Percentiles rank a stretch among this genome's conserved stretches.
Conservation (phyloP, 345 rosid species). For the Triadica sebifera region DNA sequence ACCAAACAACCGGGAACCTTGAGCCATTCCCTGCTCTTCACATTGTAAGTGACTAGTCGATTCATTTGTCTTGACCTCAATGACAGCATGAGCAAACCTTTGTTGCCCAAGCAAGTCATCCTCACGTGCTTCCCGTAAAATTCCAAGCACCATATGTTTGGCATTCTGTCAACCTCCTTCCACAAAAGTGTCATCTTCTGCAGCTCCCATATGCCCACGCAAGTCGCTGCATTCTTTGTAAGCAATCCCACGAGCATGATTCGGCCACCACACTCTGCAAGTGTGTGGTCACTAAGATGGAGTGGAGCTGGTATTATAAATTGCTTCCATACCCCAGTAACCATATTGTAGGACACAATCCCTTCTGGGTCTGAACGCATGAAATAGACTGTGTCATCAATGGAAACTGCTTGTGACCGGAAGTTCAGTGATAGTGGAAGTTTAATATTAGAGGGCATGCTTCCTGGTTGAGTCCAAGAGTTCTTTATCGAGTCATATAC, state of each 20-base stretch:
- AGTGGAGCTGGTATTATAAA: constrained; percentile 68
- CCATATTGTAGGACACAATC: constrained; percentile 71
- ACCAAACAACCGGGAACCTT: constrained; percentile 81
- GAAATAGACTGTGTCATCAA: constrained; percentile 63
- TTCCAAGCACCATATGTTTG: constrained; percentile 99
- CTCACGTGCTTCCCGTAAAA: constrained; percentile 98
- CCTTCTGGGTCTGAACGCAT: constrained; percentile 94
- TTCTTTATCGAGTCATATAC: constrained; percentile 72
- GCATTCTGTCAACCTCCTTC: constrained; percentile 99
- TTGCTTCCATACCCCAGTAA: constrained; percentile 78
- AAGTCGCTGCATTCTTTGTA: constrained; percentile 91
- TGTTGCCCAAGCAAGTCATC: constrained; percentile 99
- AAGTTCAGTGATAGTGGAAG: constrained; percentile 82
- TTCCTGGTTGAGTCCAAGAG: constrained; percentile 76
- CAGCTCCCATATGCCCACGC: constrained; percentile 98
- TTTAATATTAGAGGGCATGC: constrained; percentile 65
- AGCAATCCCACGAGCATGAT: constrained; percentile 92
- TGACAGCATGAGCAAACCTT: constrained; percentile 87
- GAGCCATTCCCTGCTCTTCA: constrained; percentile 68
- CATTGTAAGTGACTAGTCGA: constrained; percentile 75
- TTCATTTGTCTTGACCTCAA: constrained; percentile 89
- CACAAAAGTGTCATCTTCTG: constrained; percentile 99
- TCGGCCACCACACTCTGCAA: constrained; percentile 78
- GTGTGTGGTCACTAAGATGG: constrained; percentile 80
- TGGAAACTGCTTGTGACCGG: constrained; percentile 81